Conservation (phyloP, 2,329 filamentous ascomycete genomes). For the Diplodia intermedia region DNA sequence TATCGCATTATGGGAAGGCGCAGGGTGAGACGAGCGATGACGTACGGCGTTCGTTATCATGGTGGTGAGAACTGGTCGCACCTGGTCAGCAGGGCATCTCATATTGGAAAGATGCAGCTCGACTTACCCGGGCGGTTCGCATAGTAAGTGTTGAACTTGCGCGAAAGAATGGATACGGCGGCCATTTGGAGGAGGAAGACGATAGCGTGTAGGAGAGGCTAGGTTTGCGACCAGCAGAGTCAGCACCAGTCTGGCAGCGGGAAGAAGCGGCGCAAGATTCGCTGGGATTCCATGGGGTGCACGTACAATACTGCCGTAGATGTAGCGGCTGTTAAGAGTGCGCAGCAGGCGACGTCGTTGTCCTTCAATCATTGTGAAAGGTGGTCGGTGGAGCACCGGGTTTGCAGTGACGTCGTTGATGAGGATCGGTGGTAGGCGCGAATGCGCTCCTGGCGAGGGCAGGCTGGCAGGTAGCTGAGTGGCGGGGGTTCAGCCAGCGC, state of each 20-base stretch:
- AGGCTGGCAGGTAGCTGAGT: slow-evolving; percentile 10
- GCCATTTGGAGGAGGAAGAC: slow-evolving; percentile 89
- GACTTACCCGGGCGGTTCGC: slow-evolving; percentile 80
- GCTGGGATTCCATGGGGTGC: slow-evolving; percentile 33
- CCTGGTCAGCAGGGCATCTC: slow-evolving; percentile 7
- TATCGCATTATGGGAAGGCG: not conserved
- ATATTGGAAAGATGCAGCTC: not conserved
- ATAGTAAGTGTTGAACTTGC: slow-evolving; percentile 95
- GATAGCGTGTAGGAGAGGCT: slow-evolving; percentile 88
- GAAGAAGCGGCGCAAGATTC: slow-evolving; percentile 31
- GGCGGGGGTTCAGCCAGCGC: slow-evolving; percentile 10
- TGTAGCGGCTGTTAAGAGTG: slow-evolving; percentile 73
- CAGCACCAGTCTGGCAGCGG: slow-evolving; percentile 2
- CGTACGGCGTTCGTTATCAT: slow-evolving; percentile 96
- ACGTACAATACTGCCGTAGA: slow-evolving; percentile 76
- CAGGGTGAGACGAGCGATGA: slow-evolving; percentile 35
- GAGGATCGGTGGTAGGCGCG: slow-evolving; percentile 28
- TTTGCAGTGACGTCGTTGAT: slow-evolving; percentile 32
- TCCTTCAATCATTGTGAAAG: slow-evolving; percentile 46
- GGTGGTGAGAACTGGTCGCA: slow-evolving; percentile 80
- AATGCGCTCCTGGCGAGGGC: slow-evolving; percentile 28
- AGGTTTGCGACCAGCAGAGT: slow-evolving; percentile 35
- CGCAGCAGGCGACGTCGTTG: slow-evolving; percentile 67
- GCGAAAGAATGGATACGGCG: slow-evolving; percentile 78
- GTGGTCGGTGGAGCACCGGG: slow-evolving; percentile 33